phyloP scores from a whole-genome alignment of 2,329 filamentous ascomycete species.

The Nemania bipapillata region DNA sequence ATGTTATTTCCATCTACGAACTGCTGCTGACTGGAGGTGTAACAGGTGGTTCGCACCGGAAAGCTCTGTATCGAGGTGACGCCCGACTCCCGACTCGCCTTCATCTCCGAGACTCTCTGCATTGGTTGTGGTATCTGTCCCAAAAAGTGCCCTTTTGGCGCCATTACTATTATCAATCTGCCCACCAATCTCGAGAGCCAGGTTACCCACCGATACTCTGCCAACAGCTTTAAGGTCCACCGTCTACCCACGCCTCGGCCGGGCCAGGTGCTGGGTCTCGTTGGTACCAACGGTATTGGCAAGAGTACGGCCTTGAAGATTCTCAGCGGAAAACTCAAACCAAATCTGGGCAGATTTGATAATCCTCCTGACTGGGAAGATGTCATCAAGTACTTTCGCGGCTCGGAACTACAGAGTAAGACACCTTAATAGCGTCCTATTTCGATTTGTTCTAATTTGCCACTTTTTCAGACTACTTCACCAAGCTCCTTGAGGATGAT shows the following conservation, averaged over 20 bases:
- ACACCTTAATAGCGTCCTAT: slow-evolving; percentile 9
- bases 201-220: slow-evolving; percentile 97
- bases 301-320: slow-evolving; percentile 99
- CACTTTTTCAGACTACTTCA: slow-evolving; percentile 83
- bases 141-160: slow-evolving; percentile 98
- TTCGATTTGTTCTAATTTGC: slow-evolving; percentile 35
- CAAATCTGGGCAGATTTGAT: slow-evolving; percentile 92
- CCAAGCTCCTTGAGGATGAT: slow-evolving; percentile 95
- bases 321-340: slow-evolving; percentile 97
- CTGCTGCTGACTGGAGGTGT: slow-evolving; percentile 36
- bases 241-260: slow-evolving; percentile 94
- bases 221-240: slow-evolving; percentile 99
- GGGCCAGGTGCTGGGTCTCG: slow-evolving; percentile 92
- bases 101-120: slow-evolving; percentile 95
- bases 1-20: neutral
- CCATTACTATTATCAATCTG: slow-evolving; percentile 99
- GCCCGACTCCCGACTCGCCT: slow-evolving; percentile 89
- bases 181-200: slow-evolving; percentile 98
- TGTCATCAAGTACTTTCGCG: slow-evolving; percentile 97
- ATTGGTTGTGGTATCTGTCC: slow-evolving; percentile 99
- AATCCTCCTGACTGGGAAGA: slow-evolving; percentile 99
- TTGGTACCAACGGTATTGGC: slow-evolving; percentile 99
- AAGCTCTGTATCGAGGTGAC: slow-evolving; percentile 97
- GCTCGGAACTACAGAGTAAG: slow-evolving; percentile 88
- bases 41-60: slow-evolving; percentile 91